phyloP scores from a whole-genome alignment of 306 rosid species.

The Malus orientalis region DNA sequence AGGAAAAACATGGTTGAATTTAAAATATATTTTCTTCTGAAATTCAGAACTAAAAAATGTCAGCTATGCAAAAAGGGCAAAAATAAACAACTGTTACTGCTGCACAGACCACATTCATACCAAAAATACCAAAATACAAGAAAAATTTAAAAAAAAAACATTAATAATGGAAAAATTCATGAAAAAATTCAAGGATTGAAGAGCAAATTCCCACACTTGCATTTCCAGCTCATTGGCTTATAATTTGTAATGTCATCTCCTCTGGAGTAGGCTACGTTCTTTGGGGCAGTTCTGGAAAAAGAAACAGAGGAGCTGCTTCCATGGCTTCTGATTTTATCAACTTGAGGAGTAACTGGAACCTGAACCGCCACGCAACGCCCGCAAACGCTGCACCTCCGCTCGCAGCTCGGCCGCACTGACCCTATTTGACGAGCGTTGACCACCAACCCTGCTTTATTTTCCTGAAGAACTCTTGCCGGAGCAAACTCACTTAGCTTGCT shows the following conservation, averaged over 20 bases:
- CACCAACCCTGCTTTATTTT: slow-evolving; percentile 6
- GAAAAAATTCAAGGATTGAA: slow-evolving; percentile 48
- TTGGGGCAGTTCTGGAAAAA: neutral
- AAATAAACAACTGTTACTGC: neutral
- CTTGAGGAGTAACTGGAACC: slow-evolving; percentile 48
- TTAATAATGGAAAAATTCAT: neutral
- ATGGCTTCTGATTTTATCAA: neutral
- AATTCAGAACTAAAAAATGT: neutral
- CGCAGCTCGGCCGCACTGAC: slow-evolving; percentile 74
- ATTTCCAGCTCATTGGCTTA: slow-evolving; percentile 84
- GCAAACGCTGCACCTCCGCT: slow-evolving; percentile 44
- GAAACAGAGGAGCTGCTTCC: neutral
- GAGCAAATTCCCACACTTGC: slow-evolving; percentile 67
- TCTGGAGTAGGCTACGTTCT: slow-evolving; percentile 30
- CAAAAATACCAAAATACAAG: neutral
- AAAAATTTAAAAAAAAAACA: neutral
- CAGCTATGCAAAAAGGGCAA: neutral
- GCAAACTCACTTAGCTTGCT: slow-evolving; percentile 23
- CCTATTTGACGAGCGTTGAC: slow-evolving; percentile 38
- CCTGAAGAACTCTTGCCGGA: slow-evolving; percentile 28
- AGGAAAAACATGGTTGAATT: too few relatives aligned
- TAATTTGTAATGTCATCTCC: slow-evolving; percentile 59
- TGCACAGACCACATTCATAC: neutral
- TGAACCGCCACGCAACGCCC: slow-evolving; percentile 74
- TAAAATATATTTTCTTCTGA: neutral